Conservation (phyloP, 805 yeast genomes). For the Saturnispora gosingensis region DNA sequence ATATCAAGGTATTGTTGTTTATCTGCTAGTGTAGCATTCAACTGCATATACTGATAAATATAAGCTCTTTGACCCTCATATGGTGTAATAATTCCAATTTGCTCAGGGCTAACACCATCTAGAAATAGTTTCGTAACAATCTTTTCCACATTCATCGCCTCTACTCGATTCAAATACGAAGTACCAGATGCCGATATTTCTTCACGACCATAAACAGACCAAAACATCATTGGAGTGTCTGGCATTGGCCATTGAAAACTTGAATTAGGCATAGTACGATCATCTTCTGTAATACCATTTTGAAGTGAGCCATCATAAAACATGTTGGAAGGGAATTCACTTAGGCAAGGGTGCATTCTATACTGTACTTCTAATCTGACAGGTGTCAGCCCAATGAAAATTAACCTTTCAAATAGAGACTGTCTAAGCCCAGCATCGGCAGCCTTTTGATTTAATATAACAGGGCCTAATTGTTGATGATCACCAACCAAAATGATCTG, state of each 20-base stretch:
- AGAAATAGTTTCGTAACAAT: conserved; percentile 61
- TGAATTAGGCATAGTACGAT: conserved; percentile 45
- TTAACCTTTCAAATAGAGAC: conserved; percentile 80
- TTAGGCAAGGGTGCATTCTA: conserved; percentile 85
- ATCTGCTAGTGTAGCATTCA: conserved; percentile 55
- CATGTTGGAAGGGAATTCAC: conserved; percentile 85
- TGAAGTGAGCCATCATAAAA: conserved; percentile 89
- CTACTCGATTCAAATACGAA: conserved; percentile 75
- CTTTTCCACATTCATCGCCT: conserved; percentile 82
- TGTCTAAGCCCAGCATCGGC: conserved; percentile 81
- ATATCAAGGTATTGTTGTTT: conserved; percentile 58
- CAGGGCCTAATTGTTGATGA: conserved; percentile 93
- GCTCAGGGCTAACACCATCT: conserved; percentile 69
- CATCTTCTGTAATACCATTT: conserved; percentile 78
- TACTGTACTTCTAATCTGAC: conserved; percentile 85
- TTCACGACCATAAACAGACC: conserved; percentile 85
- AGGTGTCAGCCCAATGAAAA: conserved; percentile 75
- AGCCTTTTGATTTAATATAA: conserved; percentile 69
- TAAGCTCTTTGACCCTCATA: conserved; percentile 91
- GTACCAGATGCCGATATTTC: conserved; percentile 78
- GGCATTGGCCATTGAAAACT: conserved; percentile 88
- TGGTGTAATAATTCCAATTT: conserved; percentile 90
- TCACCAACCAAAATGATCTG: conserved; percentile 88
- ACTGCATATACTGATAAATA: conserved; percentile 65
- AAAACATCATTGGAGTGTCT: conserved; percentile 88